phyloP scores from a whole-genome alignment of 148 eudicot species.

The Rhododendron vialii region DNA sequence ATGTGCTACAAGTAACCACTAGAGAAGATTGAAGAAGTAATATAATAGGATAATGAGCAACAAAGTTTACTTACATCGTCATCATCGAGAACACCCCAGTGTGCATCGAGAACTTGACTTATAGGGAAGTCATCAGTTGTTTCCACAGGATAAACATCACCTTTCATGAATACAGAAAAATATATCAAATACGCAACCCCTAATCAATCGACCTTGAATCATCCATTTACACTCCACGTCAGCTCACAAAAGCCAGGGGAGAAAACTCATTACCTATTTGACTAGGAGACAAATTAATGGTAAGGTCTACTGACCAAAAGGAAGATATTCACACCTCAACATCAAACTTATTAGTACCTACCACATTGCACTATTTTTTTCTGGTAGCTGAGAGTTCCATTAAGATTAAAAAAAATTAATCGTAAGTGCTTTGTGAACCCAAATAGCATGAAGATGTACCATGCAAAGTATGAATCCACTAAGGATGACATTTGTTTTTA shows the following conservation, averaged over 20 bases:
- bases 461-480: background rate
- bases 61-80: slow-evolving; percentile 64
- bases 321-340: background rate
- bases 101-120: slow-evolving; percentile 88
- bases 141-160: slow-evolving; percentile 98
- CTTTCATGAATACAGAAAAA: slow-evolving; percentile 38
- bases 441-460: background rate
- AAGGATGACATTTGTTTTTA: background rate
- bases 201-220: background rate
- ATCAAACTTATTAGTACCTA: background rate
- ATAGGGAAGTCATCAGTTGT: slow-evolving; percentile 38
- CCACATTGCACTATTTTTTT: background rate
- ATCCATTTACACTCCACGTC: background rate
- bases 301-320: background rate
- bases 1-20: background rate
- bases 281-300: background rate
- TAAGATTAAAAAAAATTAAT: background rate
- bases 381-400: background rate
- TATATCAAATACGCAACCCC: slow-evolving; percentile 1
- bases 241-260: background rate
- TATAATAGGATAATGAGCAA: background rate
- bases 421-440: background rate
- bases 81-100: slow-evolving; percentile 83
- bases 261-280: background rate
- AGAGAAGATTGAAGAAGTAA: background rate